A percentile compares a stretch with the other conserved stretches of the same genome.
Conservation (phyloP, 345 rosid genomes). For the Xanthoceras sorbifolium region DNA sequence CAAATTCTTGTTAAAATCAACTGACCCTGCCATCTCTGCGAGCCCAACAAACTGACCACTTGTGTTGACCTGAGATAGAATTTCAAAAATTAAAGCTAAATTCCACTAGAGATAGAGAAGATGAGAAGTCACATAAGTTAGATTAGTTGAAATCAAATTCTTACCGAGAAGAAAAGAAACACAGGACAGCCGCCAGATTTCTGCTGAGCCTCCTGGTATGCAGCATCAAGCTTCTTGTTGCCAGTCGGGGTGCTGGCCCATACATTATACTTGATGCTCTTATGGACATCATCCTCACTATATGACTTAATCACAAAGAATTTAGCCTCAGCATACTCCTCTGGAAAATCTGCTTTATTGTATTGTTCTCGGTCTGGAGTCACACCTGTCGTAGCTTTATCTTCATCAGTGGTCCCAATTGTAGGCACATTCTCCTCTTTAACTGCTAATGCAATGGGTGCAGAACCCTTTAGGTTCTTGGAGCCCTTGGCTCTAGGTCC, state of each 20-base stretch:
- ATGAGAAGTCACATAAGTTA: background rate
- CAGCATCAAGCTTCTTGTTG: slow-evolving; percentile 91
- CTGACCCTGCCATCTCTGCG: slow-evolving; percentile 88
- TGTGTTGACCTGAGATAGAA: slow-evolving; percentile 67
- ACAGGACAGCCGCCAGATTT: slow-evolving; percentile 72
- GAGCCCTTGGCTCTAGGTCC: slow-evolving; percentile 85
- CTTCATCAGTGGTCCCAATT: slow-evolving; percentile 40
- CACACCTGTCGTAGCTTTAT: slow-evolving; percentile 35
- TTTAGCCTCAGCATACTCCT: slow-evolving; percentile 65
- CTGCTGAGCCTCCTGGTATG: slow-evolving; percentile 78
- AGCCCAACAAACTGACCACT: slow-evolving; percentile 97
- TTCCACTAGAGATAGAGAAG: background rate
- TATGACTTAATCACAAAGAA: slow-evolving; percentile 90
- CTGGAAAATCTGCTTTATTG: slow-evolving; percentile 69
- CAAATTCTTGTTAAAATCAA: slow-evolving; percentile 75
- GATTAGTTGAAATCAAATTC: slow-evolving; percentile 20
- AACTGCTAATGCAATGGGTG: slow-evolving; percentile 40
- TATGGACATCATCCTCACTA: slow-evolving; percentile 98
- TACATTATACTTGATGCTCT: slow-evolving; percentile 83
- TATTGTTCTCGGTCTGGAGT: slow-evolving; percentile 64
- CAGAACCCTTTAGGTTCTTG: slow-evolving; percentile 57
- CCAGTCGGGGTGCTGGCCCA: slow-evolving; percentile 98
- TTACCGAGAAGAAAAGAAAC: slow-evolving; percentile 87
- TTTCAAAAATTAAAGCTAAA: background rate
- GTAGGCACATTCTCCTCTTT: slow-evolving; percentile 53